phyloP scores from a whole-genome alignment of 163 green algal genomes.

The Trebouxiophyceae sp. region DNA sequence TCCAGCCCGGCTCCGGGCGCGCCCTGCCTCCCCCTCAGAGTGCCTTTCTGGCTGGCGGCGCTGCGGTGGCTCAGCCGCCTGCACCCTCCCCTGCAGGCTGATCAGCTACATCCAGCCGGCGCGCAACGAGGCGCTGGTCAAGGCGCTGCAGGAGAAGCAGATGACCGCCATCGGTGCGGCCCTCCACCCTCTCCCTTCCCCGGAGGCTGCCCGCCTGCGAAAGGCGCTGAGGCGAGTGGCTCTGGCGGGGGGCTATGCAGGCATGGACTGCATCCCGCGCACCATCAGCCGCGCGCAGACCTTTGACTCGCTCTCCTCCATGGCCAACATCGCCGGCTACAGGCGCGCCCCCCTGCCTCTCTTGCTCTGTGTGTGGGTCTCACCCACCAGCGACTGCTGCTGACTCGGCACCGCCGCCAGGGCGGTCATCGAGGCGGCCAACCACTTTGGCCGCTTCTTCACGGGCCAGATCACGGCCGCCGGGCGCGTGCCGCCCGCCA shows the following conservation, averaged over 20 bases:
- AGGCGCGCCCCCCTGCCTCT: conserved; percentile 17
- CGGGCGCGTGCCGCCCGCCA: conserved; percentile 71
- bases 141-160: conserved; percentile 51
- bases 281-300: conserved; percentile 75
- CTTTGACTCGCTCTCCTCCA: conserved; percentile 84
- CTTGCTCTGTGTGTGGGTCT: neutral
- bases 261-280: conserved; percentile 89
- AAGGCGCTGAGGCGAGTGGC: neutral
- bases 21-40: no score
- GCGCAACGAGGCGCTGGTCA: conserved; percentile 72
- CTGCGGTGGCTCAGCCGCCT: no score
- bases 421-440: conserved; percentile 68
- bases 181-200: neutral
- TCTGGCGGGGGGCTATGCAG: conserved; percentile 19
- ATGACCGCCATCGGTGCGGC: conserved; percentile 51
- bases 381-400: neutral
- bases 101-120: conserved; percentile 75
- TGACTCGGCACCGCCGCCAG: conserved; percentile 9
- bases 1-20: conserved; percentile 49
- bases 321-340: conserved; percentile 91
- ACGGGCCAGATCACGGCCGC: conserved; percentile 63
- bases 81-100: no score
- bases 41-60: no score
- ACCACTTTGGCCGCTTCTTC: conserved; percentile 82
- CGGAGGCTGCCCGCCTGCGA: neutral